phyloP scores from a whole-genome alignment of 1,284 basidiomycete species.

The Tilletia caries region DNA sequence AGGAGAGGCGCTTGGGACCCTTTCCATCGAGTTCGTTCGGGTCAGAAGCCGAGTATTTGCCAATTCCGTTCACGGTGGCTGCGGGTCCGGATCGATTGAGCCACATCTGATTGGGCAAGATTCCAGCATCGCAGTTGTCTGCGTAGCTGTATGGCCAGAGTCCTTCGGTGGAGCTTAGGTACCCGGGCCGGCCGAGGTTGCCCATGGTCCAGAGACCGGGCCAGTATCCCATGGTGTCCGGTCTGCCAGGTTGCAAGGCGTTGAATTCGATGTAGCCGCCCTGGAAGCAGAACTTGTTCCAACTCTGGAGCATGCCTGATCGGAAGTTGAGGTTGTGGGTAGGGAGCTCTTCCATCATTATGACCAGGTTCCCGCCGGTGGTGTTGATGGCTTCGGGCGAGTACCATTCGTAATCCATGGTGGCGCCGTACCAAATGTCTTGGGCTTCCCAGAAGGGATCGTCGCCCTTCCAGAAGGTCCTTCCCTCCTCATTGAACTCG shows the following conservation, averaged over 20 bases:
- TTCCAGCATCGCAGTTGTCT: slow-evolving; percentile 40
- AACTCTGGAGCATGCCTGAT: slow-evolving; percentile 50
- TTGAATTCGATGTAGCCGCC: slow-evolving; percentile 49
- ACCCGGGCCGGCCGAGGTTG: slow-evolving; percentile 41
- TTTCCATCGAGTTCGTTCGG: not conserved
- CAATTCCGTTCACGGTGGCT: not conserved
- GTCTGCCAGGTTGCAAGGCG: slow-evolving; percentile 28
- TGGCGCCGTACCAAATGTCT: slow-evolving; percentile 50
- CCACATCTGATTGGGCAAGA: not conserved
- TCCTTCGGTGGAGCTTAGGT: slow-evolving; percentile 47
- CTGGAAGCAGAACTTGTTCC: slow-evolving; percentile 54
- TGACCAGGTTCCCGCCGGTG: slow-evolving; percentile 38
- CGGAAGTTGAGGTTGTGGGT: slow-evolving; percentile 49
- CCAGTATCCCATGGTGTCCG: slow-evolving; percentile 57
- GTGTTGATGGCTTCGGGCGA: slow-evolving; percentile 49
- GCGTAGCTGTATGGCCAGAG: slow-evolving; percentile 55
- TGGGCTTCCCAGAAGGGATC: slow-evolving; percentile 48
- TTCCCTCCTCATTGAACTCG: slow-evolving; percentile 16
- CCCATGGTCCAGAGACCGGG: slow-evolving; percentile 49
- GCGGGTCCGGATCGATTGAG: not conserved
- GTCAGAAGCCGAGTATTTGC: not conserved
- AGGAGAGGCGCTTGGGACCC: slow-evolving; percentile 15
- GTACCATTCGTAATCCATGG: slow-evolving; percentile 53
- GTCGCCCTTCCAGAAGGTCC: slow-evolving; percentile 17
- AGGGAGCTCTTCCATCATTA: slow-evolving; percentile 36